Base-by-base conservation (phyloP, 2,329 filamentous ascomycete genomes). In the Keithomyces neogunnii region DNA sequence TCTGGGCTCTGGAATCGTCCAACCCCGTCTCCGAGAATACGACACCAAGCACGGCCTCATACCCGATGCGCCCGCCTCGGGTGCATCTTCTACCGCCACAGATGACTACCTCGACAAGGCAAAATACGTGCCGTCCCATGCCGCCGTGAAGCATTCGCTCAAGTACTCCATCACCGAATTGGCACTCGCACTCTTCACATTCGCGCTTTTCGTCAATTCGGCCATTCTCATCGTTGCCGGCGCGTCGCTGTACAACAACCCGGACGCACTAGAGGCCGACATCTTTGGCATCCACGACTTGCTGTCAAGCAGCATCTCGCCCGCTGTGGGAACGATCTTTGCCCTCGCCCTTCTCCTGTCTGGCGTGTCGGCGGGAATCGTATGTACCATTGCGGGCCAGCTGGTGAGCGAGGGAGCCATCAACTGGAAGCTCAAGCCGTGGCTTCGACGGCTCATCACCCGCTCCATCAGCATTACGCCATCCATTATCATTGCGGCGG, bases 331-430 rank as follows among this genome's bases (percentile, higher is more conserved):
- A 2, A 88, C 86, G 3, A 74, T 95, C n/a, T 95, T 95, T 56
- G 88, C 88, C 0, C 73, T 95, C 2, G 88, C 89, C 0, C 72
- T 95, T 1, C 77, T 95, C 0, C 78, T 95, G 1, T 91, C 86
- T 0, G 89, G 89, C 7, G 78, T 89, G 10, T 88, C 84, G 0
- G 89, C 89, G 0, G 89, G 89, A 5, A 88, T 95, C 36, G 85
- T 95, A 2, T 95, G 89, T 70, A 95, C 90, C 1, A 93, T 95
- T 58, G 81, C 89, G 0, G 89, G 89, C 0, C 89, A 95, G 66
- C 93, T 95, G 84, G 85, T 95, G 28, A 85, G 82, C 55, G 89
- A 95, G 65, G 89, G 89, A 5, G 88, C 89, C 54, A 66, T 95
- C 44, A 81, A 82, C 45, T 90, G 88, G 86, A 81, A 70, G 4